phyloP scores from a whole-genome alignment of 2,329 filamentous ascomycete species.

The Aspergillus ochraceus region DNA sequence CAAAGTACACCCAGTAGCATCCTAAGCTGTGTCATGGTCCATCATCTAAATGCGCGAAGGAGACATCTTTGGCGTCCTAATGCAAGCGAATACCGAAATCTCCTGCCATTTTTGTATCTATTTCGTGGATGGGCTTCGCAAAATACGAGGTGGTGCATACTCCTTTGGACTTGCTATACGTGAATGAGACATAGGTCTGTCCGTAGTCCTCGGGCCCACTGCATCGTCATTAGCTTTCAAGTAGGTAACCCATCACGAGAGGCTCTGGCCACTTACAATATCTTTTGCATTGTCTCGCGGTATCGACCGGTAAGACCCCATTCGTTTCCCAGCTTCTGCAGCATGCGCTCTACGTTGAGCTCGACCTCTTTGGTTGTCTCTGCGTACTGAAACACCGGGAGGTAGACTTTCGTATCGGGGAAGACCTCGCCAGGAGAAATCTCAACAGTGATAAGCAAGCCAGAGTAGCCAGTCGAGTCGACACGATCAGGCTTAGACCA shows the following conservation, averaged over 20 bases:
- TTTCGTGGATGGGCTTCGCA: slow-evolving; percentile 3
- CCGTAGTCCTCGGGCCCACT: slow-evolving; percentile 3
- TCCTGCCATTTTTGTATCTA: background rate
- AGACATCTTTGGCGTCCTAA: background rate
- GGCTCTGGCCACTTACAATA: background rate
- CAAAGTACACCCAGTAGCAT: too few relatives aligned
- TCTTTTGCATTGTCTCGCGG: background rate
- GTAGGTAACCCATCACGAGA: background rate
- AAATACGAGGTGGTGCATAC: slow-evolving; percentile 8
- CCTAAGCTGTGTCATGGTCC: too few relatives aligned
- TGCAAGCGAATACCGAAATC: slow-evolving; percentile 3
- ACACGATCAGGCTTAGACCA: slow-evolving; percentile 7
- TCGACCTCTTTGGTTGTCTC: slow-evolving; percentile 1
- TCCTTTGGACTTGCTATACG: slow-evolving; percentile 4
- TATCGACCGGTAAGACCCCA: slow-evolving; percentile 5
- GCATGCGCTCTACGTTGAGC: slow-evolving; percentile 2
- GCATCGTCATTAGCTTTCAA: background rate
- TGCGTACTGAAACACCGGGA: slow-evolving; percentile 7
- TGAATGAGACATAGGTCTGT: slow-evolving; percentile 7
- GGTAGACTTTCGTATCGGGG: slow-evolving; percentile 9
- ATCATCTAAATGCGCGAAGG: too few relatives aligned
- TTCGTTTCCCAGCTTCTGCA: slow-evolving; percentile 7
- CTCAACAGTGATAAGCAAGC: slow-evolving; percentile 5
- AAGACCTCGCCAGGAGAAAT: slow-evolving; percentile 3
- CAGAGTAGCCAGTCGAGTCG: slow-evolving; percentile 4